Percentiles rank a stretch among this genome's conserved stretches.
phyloP scores from a whole-genome alignment of 768 basidiomycete genomes.

The Leccinum sublutescens region DNA sequence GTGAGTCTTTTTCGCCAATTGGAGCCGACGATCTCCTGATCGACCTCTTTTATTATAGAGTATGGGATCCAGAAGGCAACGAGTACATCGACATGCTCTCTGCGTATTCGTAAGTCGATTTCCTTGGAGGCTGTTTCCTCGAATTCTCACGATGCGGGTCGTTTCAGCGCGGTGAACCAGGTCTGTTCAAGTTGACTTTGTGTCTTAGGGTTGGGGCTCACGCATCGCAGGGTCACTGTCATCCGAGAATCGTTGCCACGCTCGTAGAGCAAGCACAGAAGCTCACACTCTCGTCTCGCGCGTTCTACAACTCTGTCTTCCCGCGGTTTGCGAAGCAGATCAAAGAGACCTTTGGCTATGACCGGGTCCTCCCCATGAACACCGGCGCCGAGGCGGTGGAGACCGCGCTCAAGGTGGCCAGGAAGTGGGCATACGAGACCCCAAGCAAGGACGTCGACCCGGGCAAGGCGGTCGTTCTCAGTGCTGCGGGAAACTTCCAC shows the following conservation, averaged over 20 bases:
- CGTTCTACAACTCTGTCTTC: slow-evolving; percentile 93
- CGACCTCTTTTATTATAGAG: slow-evolving; percentile 38
- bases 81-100: slow-evolving; percentile 98
- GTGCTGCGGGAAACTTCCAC: slow-evolving; percentile 91
- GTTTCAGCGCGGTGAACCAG: slow-evolving; percentile 80
- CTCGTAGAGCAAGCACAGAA: slow-evolving; percentile 83
- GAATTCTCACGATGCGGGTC: slow-evolving; percentile 3
- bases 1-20: slow-evolving; percentile 55
- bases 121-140: slow-evolving; percentile 2
- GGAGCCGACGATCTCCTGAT: slow-evolving; percentile 4
- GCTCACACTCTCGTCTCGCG: slow-evolving; percentile 91
- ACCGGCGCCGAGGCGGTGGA: slow-evolving; percentile 99
- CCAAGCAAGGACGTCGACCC: slow-evolving; percentile 47
- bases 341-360: slow-evolving; percentile 83
- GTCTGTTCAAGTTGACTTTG: slow-evolving; percentile 37
- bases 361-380: slow-evolving; percentile 98
- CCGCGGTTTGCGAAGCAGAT: slow-evolving; percentile 87
- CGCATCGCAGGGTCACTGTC: slow-evolving; percentile 74
- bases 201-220: neutral
- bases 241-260: slow-evolving; percentile 80
- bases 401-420: slow-evolving; percentile 90
- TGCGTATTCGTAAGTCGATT: slow-evolving; percentile 81
- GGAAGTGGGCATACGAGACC: slow-evolving; percentile 98
- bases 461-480: slow-evolving; percentile 82
- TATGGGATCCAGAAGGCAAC: slow-evolving; percentile 93